Conservation (phyloP, 441 rosid species). For the Cnidoscolus chayamansa region DNA sequence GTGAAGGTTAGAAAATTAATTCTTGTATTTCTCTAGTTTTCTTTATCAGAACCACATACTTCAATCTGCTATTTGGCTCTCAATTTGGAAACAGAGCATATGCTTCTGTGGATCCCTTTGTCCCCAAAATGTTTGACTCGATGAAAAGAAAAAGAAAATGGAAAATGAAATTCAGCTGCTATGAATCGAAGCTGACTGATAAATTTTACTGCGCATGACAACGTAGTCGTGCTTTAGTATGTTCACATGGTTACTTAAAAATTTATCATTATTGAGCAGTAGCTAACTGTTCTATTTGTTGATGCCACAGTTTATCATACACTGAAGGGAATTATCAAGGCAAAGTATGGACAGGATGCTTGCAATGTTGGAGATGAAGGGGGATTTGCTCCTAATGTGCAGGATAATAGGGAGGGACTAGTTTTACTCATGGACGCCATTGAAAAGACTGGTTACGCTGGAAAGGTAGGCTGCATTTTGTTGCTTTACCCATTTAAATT, state of each 20-base stretch:
- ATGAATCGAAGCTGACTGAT: not conserved
- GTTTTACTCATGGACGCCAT: constrained; percentile 89
- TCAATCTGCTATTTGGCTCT: not conserved
- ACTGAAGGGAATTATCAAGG: constrained; percentile 76
- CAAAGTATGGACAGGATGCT: constrained; percentile 94
- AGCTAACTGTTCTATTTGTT: constrained; percentile 19
- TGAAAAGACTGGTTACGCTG: constrained; percentile 89
- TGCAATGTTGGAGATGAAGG: constrained; percentile 99
- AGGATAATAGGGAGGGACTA: constrained; percentile 92
- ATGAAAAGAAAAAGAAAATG: not conserved
- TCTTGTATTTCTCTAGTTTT: not conserved
- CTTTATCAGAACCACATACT: not conserved
- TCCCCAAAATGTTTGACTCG: not conserved
- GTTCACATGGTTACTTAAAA: not conserved
- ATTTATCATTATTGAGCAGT: not conserved
- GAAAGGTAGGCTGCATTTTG: constrained; percentile 48
- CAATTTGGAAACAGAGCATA: not conserved
- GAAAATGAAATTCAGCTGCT: constrained; percentile 6
- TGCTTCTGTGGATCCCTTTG: not conserved
- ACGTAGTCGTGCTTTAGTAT: not conserved
- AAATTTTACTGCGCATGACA: not conserved
- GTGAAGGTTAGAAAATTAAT: constrained; percentile 66
- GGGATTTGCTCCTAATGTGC: constrained; percentile 97
- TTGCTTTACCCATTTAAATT: constrained; percentile 8
- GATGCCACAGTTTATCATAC: constrained; percentile 67